These are phyloP conservation scores for Metschnikowia baotianmanensis DNA, from an alignment of 805 yeast genomes.

Conservation along the genomic window DNA sequence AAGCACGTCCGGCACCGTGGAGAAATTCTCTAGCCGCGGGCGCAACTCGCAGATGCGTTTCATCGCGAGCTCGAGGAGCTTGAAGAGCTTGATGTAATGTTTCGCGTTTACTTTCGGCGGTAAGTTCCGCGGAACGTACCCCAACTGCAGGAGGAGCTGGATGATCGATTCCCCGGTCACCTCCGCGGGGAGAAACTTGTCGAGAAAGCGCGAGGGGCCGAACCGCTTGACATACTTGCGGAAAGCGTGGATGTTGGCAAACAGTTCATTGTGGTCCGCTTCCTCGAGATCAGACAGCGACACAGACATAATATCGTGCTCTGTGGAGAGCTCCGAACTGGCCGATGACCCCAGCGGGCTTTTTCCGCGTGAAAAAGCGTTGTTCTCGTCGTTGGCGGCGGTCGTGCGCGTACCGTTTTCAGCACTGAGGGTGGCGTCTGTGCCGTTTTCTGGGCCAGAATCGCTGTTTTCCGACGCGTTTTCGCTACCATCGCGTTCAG, in stretches of 20 bases:
- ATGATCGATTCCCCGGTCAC: conserved; percentile 59
- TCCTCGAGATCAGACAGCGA: conserved; percentile 11
- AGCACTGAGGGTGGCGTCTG: neutral
- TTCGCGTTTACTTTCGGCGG: conserved; percentile 37
- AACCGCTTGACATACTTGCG: conserved; percentile 50
- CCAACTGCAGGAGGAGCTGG: conserved; percentile 58
- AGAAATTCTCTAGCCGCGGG: conserved; percentile 50
- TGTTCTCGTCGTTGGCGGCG: neutral
- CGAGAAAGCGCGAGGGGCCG: conserved; percentile 62
- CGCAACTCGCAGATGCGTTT: conserved; percentile 58
- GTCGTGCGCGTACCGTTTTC: conserved; percentile 6
- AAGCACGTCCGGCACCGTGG: conserved; percentile 57
- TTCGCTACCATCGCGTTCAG: neutral
- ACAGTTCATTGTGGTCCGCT: neutral
- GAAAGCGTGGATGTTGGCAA: conserved; percentile 23
- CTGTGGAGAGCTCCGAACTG: conserved; percentile 6
- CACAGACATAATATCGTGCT: neutral
- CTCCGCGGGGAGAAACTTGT: conserved; percentile 57
- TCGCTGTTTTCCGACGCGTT: neutral
- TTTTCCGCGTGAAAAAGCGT: no score
- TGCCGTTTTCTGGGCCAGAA: no score
- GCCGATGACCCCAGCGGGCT: neutral
- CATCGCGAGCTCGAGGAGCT: conserved; percentile 61
- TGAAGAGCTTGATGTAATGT: conserved; percentile 46
- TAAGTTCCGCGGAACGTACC: conserved; percentile 46